A percentile compares a stretch with the other conserved stretches of the same genome.
These are phyloP conservation scores for Penicillium frequentans DNA, from an alignment of 2,329 filamentous ascomycete species.

Conservation along the genomic window DNA sequence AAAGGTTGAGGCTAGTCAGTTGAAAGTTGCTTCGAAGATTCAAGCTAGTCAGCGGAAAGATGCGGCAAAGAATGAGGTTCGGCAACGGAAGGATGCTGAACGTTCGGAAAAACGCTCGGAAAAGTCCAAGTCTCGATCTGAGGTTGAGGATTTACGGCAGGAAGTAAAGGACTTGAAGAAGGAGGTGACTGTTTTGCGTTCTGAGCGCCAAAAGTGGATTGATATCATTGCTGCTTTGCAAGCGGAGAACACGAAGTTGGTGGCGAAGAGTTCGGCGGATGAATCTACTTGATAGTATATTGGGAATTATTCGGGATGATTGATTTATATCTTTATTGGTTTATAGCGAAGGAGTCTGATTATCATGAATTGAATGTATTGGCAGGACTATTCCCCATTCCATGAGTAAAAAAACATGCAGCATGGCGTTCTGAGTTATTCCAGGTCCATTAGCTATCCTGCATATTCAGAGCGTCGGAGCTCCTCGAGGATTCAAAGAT, in stretches of 20 bases:
- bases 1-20: conserved; percentile 44
- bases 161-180: conserved; percentile 50
- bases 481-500: neutral
- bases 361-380: neutral
- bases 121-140: conserved; percentile 29
- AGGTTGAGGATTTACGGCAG: conserved; percentile 49
- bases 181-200: conserved; percentile 49
- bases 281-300: neutral
- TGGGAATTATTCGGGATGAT: neutral
- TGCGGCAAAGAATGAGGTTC: conserved; percentile 16
- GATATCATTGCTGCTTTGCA: conserved; percentile 57
- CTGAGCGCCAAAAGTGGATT: conserved; percentile 52
- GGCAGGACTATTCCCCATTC: neutral
- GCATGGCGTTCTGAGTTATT: neutral
- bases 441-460: neutral
- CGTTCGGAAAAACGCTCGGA: neutral
- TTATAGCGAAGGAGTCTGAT: neutral
- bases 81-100: neutral
- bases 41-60: conserved; percentile 39
- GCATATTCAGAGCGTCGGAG: neutral
- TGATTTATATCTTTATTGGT: neutral
- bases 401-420: neutral
- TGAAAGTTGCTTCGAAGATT: conserved; percentile 42
- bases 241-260: conserved; percentile 56
- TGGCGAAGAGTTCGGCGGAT: conserved; percentile 27